Conservation (phyloP, 2,329 filamentous ascomycete species). For the Paraphaeosphaeria minitans region DNA sequence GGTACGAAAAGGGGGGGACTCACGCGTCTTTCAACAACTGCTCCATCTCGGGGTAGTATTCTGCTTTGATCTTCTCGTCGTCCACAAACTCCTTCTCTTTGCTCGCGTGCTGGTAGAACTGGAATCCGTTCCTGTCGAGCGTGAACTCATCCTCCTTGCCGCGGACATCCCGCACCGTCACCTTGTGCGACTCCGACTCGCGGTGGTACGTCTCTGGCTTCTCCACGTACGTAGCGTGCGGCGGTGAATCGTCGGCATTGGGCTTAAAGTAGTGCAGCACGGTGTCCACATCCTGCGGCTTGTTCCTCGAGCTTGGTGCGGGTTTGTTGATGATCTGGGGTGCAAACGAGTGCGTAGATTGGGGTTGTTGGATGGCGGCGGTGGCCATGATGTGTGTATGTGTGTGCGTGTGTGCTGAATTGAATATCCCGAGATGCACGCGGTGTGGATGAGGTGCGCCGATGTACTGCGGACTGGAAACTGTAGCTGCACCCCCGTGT, state of each 20-base stretch:
- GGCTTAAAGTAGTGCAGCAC: constrained; percentile 35
- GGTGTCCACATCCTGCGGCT: constrained; percentile 33
- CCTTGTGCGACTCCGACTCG: constrained; percentile 31
- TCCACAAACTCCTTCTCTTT: constrained; percentile 44
- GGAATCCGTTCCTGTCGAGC: constrained; percentile 50
- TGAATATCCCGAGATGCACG: not conserved
- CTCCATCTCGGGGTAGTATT: constrained; percentile 44
- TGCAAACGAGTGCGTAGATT: constrained; percentile 22
- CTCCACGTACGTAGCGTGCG: constrained; percentile 33
- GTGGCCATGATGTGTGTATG: constrained; percentile 36
- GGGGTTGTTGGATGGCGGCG: constrained; percentile 31
- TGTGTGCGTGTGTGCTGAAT: too few relatives aligned
- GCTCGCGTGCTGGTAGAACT: constrained; percentile 37
- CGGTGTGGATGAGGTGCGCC: not conserved
- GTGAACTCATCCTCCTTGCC: constrained; percentile 52
- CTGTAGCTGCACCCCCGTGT: too few relatives aligned
- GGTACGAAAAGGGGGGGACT: constrained; percentile 9
- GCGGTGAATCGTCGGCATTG: constrained; percentile 38
- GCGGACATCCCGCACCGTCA: constrained; percentile 51
- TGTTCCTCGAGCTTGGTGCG: not conserved
- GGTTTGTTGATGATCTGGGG: constrained; percentile 19
- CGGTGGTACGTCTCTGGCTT: constrained; percentile 43
- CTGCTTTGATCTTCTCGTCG: constrained; percentile 41
- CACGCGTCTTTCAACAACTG: constrained; percentile 47
- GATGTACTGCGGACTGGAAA: not conserved